phyloP scores from a whole-genome alignment of 1,139 yeast genomes.

The Scheffersomyces cryptocercus region DNA sequence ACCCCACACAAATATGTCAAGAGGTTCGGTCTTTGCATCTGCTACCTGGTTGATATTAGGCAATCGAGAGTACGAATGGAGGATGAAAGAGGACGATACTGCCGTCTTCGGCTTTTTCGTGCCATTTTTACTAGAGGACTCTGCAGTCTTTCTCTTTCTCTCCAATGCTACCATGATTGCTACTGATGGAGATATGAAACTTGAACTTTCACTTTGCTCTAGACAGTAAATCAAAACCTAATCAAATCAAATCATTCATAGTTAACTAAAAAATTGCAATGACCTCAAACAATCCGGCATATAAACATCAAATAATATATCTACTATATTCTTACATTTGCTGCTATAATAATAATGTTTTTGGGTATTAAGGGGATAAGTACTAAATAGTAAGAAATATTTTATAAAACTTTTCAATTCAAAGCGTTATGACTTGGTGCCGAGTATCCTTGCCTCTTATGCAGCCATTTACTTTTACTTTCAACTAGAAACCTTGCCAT shows the following conservation, averaged over 20 bases:
- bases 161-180: constrained; percentile 45
- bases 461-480: constrained; percentile 43
- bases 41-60: constrained; percentile 49
- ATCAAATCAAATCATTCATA: too few species aligned
- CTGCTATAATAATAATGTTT: background rate
- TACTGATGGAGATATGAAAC: too few species aligned
- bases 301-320: background rate
- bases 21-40: constrained; percentile 36
- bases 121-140: constrained; percentile 11
- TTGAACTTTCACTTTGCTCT: too few species aligned
- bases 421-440: constrained; percentile 36
- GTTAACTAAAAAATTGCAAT: too few species aligned
- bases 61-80: constrained; percentile 51
- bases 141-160: constrained; percentile 34
- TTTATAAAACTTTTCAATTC: constrained; percentile 17
- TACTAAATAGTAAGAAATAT: too few species aligned
- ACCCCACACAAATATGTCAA: constrained; percentile 92
- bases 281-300: background rate
- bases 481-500: constrained; percentile 44
- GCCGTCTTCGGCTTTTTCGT: constrained; percentile 30
- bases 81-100: constrained; percentile 43
- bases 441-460: constrained; percentile 40
- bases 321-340: background rate
- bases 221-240: too few species aligned
- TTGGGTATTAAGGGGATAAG: background rate